Conservation (phyloP, 2,329 filamentous ascomycete species). For the Aspergillus pseudonomiae region DNA sequence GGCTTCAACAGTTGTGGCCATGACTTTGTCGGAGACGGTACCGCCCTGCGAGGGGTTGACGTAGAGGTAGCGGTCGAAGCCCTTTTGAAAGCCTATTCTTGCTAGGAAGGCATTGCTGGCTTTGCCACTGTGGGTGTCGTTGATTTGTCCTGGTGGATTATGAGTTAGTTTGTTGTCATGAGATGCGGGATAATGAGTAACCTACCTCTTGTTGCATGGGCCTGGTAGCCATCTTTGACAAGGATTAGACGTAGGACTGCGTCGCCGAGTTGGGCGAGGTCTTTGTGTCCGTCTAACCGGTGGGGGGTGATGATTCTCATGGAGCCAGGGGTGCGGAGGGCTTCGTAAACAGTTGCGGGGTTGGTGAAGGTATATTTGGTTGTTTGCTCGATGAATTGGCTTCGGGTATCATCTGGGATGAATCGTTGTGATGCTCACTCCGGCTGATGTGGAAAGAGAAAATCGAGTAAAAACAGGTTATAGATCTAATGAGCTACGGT, state of each 20-base stretch:
- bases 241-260: constrained; percentile 7
- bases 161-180: not conserved
- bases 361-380: not conserved
- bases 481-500: not conserved
- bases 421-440: not conserved
- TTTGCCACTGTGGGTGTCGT: not conserved
- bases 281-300: constrained; percentile 8
- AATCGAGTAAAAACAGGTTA: not conserved
- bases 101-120: constrained; percentile 19
- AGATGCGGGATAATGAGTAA: not conserved
- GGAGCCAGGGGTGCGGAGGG: not conserved
- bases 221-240: constrained; percentile 1
- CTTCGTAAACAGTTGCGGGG: not conserved
- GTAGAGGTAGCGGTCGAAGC: constrained; percentile 14
- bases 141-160: not conserved
- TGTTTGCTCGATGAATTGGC: not conserved
- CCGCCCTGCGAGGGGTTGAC: constrained; percentile 21
- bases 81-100: constrained; percentile 9
- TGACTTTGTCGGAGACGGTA: constrained; percentile 20
- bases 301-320: not conserved
- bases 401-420: not conserved
- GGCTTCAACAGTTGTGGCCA: constrained; percentile 37
- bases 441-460: not conserved
- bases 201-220: not conserved
- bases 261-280: constrained; percentile 13